These are phyloP conservation scores for Chaetomium olivaceum DNA, from an alignment of 2,329 filamentous ascomycete genomes.

Conservation along the genomic window DNA sequence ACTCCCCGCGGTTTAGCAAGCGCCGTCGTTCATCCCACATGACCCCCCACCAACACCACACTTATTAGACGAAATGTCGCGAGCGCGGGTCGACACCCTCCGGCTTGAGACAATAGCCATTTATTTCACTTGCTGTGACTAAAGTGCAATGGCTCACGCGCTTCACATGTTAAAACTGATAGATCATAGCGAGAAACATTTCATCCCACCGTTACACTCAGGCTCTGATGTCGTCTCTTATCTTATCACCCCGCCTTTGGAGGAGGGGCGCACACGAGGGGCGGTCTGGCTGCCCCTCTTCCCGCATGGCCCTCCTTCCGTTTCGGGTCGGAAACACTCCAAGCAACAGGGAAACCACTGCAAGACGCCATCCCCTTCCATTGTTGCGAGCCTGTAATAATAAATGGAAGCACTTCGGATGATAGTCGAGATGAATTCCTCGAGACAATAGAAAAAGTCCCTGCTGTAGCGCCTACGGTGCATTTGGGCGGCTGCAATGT, in stretches of 20 bases:
- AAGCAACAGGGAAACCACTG: not conserved
- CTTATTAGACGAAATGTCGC: not conserved
- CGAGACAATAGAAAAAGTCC: not conserved
- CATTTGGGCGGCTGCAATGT: not conserved
- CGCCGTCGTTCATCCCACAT: conserved; percentile 10
- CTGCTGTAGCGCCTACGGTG: not conserved
- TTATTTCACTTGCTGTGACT: conserved; percentile 7
- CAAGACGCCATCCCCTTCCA: not conserved
- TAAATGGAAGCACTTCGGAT: not conserved
- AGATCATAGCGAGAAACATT: not conserved
- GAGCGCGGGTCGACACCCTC: not conserved
- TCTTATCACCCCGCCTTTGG: conserved; percentile 25
- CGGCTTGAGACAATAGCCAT: not conserved
- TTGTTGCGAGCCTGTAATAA: not conserved
- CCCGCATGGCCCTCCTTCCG: not conserved
- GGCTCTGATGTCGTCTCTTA: conserved; percentile 11
- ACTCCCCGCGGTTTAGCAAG: not conserved
- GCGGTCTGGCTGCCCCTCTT: not conserved
- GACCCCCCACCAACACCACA: conserved; percentile 14
- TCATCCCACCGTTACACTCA: not conserved
- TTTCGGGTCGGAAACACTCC: not conserved
- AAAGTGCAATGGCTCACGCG: not conserved
- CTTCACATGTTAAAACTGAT: conserved; percentile 2
- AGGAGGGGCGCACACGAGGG: not conserved
- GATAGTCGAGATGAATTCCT: not conserved